Evolutionary conservation across 2,329 filamentous ascomycete species (phyloP), one percentile per base, ranked within the genome.

Genomic region (Phoma sp.): DNA sequence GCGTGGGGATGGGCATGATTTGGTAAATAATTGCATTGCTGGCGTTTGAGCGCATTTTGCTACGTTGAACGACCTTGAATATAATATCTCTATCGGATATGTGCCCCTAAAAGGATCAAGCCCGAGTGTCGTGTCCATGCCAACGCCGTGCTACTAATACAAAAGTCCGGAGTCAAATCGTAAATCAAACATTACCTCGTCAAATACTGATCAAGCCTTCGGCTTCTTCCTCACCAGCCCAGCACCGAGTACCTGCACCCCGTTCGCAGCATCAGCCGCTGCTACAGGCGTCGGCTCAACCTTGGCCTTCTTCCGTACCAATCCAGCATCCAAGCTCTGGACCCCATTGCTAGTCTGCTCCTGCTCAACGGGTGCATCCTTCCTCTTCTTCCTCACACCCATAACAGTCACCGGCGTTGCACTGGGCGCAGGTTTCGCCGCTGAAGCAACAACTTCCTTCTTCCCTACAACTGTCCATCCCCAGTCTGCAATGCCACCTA

Each of bases 341-440:
- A 60, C 52, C 15, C 47, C 47, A 25, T 61, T 55, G 7, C 4
- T 12, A 6, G 10, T 4, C 15, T 5, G 11, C 30, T n/a, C 49
- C 49, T 11, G 56, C 30, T 1, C n/a, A n/a, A n/a, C 48, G 25
- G 69, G 60, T 15, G 28, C 47, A 34, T 51, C 47, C 43, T 73
- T 75, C 56, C 71, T 66, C 61, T 72, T 74, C 66, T 73, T 75
- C 43, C 67, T 63, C 37, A 72, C 71, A 11, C 66, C 65, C 56
- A 73, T 63, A 1, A 74, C 55, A 23, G 62, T 69, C 0, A 66
- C 49, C 0, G 69, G 64, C 7, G 62, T 42, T 1, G 42, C 53
- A 18, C 49, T 57, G 18, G 55, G 62, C 4, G 39, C 33, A 4
- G 28, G 20, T 18, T 23, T 42, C 3, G 42, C 33, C 2, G 34